A percentile compares a stretch with the other conserved stretches of the same genome.
These are phyloP conservation scores for Leishmania braziliensis DNA, from an alignment of 208 protist genomes.

Conservation along the genomic window DNA sequence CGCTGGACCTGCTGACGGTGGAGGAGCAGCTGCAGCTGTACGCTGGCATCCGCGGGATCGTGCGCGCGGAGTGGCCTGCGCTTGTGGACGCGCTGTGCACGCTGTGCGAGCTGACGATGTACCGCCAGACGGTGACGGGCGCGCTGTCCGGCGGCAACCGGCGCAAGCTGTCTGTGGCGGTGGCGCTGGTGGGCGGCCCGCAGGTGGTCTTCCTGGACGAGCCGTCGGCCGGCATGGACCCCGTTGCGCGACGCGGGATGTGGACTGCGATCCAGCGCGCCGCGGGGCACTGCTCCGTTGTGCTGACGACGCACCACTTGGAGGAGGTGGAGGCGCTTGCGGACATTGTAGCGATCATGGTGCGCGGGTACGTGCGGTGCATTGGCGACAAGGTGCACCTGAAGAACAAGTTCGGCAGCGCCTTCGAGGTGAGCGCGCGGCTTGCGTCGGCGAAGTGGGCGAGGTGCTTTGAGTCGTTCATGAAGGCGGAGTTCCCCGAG, in stretches of 20 bases:
- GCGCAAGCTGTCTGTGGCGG: constrained; percentile 68
- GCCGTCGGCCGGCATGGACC: constrained; percentile 79
- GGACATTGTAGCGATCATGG: constrained; percentile 84
- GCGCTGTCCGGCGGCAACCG: constrained; percentile 70
- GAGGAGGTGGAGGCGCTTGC: constrained; percentile 93
- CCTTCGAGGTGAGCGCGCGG: constrained; percentile 58
- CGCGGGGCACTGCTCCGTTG: constrained; percentile 58
- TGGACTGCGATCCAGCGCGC: constrained; percentile 72
- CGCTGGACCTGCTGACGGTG: constrained; percentile 91
- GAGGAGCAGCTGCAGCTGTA: constrained; percentile 88
- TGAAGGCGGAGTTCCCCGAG: constrained; percentile 28
- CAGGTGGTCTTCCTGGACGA: constrained; percentile 72
- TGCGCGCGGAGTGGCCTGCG: constrained; percentile 31
- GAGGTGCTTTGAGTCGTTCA: constrained; percentile 26
- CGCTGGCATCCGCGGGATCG: constrained; percentile 37
- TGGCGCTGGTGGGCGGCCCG: constrained; percentile 73
- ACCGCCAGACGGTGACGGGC: constrained; percentile 33
- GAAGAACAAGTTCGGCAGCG: constrained; percentile 81
- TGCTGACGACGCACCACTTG: constrained; percentile 94
- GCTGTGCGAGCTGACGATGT: constrained; percentile 40
- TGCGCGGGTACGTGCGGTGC: constrained; percentile 74
- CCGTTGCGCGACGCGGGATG: constrained; percentile 47
- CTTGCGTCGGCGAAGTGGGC: constrained; percentile 23
- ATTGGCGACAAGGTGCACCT: constrained; percentile 85
- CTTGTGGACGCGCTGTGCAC: constrained; percentile 36